Conservation (phyloP, 768 basidiomycete species). For the Clavulina sp. region DNA sequence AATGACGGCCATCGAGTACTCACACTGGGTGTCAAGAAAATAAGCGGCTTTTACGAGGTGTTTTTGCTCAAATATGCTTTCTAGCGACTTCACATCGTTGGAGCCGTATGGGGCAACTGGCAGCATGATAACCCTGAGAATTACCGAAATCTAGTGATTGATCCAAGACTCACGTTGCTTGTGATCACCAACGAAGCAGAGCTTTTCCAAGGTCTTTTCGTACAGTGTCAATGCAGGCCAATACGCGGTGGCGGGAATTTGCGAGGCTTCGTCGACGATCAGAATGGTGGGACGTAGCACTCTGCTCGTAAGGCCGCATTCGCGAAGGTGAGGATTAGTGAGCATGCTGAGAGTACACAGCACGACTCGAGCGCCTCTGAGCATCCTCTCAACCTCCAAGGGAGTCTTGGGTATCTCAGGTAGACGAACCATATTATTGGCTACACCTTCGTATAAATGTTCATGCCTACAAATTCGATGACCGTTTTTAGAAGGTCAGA, state of each 20-base stretch:
- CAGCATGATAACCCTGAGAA: background rate
- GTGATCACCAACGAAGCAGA: slow-evolving; percentile 39
- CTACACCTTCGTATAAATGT: slow-evolving; percentile 42
- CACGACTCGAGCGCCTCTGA: slow-evolving; percentile 37
- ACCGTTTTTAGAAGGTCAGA: no score
- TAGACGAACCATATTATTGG: slow-evolving; percentile 35
- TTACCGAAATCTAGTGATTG: background rate
- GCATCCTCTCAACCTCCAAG: slow-evolving; percentile 17
- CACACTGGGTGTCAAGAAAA: slow-evolving; percentile 64
- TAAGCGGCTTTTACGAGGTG: slow-evolving; percentile 33
- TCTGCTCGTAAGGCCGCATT: slow-evolving; percentile 18
- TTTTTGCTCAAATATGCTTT: slow-evolving; percentile 61
- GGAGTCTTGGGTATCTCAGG: slow-evolving; percentile 24
- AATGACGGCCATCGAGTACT: slow-evolving; percentile 13
- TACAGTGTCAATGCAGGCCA: slow-evolving; percentile 20
- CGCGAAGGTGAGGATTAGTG: slow-evolving; percentile 29
- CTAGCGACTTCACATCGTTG: slow-evolving; percentile 42
- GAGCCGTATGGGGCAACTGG: slow-evolving; percentile 69
- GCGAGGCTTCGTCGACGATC: slow-evolving; percentile 35
- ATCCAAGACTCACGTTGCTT: slow-evolving; percentile 28
- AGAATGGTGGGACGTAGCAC: slow-evolving; percentile 28
- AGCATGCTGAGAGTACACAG: slow-evolving; percentile 70
- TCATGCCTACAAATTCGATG: slow-evolving; percentile 77
- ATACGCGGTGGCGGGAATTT: slow-evolving; percentile 32
- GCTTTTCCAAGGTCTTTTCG: slow-evolving; percentile 22